phyloP scores from a whole-genome alignment of 2,329 filamentous ascomycete genomes.

The Dothideomycetes sp. region DNA sequence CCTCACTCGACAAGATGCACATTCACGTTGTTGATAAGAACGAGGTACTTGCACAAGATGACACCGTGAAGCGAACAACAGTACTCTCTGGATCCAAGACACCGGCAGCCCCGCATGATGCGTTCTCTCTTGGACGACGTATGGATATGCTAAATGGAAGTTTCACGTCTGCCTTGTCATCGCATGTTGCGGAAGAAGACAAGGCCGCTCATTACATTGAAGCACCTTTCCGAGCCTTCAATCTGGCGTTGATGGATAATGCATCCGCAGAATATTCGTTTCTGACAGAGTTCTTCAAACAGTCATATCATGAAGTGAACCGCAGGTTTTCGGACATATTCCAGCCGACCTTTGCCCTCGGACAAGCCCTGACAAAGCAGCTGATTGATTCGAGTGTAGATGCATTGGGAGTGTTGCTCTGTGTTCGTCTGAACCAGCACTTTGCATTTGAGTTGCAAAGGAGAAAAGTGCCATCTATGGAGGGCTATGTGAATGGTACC shows the following conservation, averaged over 20 bases:
- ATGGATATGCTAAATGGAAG: conserved; percentile 69
- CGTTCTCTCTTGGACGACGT: conserved; percentile 79
- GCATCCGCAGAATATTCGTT: conserved; percentile 93
- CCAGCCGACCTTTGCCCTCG: conserved; percentile 78
- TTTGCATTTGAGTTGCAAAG: conserved; percentile 90
- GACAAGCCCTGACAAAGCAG: conserved; percentile 64
- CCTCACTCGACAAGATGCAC: conserved; percentile 74
- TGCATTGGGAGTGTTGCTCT: conserved; percentile 78
- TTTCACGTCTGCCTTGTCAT: conserved; percentile 68
- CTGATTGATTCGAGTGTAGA: conserved; percentile 72
- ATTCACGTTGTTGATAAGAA: conserved; percentile 74
- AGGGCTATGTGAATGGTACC: conserved; percentile 87
- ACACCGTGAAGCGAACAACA: conserved; percentile 39
- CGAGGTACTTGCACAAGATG: conserved; percentile 65
- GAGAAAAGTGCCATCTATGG: conserved; percentile 77
- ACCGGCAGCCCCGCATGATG: conserved; percentile 61
- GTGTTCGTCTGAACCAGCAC: conserved; percentile 86
- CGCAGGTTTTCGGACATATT: conserved; percentile 83
- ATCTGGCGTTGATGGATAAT: conserved; percentile 87
- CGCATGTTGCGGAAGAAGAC: conserved; percentile 86
- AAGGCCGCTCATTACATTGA: conserved; percentile 79
- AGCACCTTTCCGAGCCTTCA: conserved; percentile 86
- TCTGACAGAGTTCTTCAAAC: conserved; percentile 78
- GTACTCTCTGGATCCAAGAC: conserved; percentile 46
- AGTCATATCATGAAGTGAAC: conserved; percentile 67